Evolutionary conservation across 2,329 filamentous ascomycete species (phyloP).

Genomic region (Volutella citrinella): DNA sequence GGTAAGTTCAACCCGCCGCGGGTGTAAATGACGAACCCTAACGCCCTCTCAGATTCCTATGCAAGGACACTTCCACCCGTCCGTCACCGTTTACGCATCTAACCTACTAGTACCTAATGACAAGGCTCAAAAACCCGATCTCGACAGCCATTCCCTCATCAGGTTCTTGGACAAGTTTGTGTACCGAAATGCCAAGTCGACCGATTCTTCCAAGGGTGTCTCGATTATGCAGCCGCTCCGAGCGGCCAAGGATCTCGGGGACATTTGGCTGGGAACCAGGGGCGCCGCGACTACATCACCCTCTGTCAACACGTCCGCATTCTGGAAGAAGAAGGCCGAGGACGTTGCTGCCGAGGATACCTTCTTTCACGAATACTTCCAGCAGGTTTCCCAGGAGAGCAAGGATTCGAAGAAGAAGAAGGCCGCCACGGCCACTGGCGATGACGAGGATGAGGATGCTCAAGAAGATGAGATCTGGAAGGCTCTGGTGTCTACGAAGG

Average conservation of each 20-base stretch:
- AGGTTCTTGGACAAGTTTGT: conserved; percentile 98
- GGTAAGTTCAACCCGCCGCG: conserved; percentile 41
- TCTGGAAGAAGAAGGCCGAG: conserved; percentile 88
- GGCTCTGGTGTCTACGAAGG: conserved; percentile 76
- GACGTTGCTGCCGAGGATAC: conserved; percentile 88
- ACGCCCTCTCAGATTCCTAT: conserved; percentile 30
- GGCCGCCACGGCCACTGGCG: conserved; percentile 36
- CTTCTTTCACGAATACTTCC: conserved; percentile 99
- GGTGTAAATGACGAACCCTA: conserved; percentile 13
- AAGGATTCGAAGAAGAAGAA: conserved; percentile 55
- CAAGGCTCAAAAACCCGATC: conserved; percentile 83
- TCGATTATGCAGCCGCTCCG: conserved; percentile 95
- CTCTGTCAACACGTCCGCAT: conserved; percentile 77
- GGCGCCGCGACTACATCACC: conserved; percentile 33
- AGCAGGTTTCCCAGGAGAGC: conserved; percentile 61
- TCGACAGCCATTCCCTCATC: conserved; percentile 85
- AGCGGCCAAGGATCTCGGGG: conserved; percentile 49
- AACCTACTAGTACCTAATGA: conserved; percentile 66
- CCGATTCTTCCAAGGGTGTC: conserved; percentile 64
- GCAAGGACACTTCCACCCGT: conserved; percentile 81
- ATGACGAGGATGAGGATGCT: conserved; percentile 52
- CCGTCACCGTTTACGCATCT: conserved; percentile 78
- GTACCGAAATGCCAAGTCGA: conserved; percentile 87
- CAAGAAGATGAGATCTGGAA: conserved; percentile 87
- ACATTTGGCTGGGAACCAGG: conserved; percentile 55